Percentiles rank a stretch among this genome's conserved stretches.
Evolutionary conservation across 352 stramenopile genomes (phyloP).

Genomic region (Thalassiosira hispida): DNA sequence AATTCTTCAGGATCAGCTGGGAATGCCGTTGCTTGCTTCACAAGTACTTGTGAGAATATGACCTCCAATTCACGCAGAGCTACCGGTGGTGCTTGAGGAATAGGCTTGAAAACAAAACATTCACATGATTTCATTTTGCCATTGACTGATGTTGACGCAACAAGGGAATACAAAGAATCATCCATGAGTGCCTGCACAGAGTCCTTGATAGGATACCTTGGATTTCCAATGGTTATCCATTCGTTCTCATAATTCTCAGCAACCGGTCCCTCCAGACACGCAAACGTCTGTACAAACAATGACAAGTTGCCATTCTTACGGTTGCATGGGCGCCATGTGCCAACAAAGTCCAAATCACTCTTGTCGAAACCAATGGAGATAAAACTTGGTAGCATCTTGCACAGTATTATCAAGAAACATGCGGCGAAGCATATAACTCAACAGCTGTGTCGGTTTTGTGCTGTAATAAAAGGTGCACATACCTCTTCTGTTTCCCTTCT

Average conservation of each 20-base stretch:
- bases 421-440: neutral
- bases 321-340: neutral
- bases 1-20: neutral
- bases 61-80: neutral
- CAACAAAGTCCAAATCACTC: constrained; percentile 5
- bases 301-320: neutral
- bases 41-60: neutral
- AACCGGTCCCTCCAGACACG: neutral
- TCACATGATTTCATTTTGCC: neutral
- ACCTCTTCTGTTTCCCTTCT: neutral
- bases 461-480: constrained; percentile 3
- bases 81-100: neutral
- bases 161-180: neutral
- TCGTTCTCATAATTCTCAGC: constrained; percentile 1
- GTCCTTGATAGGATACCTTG: neutral
- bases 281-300: neutral
- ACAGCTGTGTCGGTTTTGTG: neutral
- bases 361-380: neutral
- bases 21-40: neutral
- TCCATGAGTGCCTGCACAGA: neutral
- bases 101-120: neutral
- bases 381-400: neutral
- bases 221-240: neutral
- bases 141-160: neutral
- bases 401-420: neutral